These are phyloP conservation scores for Pleurostoma richardsiae DNA, from an alignment of 2,329 filamentous ascomycete genomes.

Conservation along the genomic window DNA sequence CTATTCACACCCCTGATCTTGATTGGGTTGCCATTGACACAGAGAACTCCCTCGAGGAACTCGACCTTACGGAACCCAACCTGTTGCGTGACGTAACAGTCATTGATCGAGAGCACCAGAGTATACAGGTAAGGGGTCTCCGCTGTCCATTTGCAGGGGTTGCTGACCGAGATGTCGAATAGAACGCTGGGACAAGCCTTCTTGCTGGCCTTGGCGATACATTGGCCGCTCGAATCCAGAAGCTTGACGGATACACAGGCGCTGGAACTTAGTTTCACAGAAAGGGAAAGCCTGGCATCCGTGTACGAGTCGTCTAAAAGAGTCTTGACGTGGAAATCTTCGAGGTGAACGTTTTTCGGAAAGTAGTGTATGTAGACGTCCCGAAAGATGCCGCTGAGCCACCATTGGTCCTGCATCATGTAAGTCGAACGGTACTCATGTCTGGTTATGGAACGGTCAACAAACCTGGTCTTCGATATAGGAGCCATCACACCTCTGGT, in stretches of 20 bases:
- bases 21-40: slow-evolving; percentile 50
- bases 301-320: slow-evolving; percentile 44
- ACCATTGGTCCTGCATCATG: slow-evolving; percentile 48
- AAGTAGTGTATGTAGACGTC: slow-evolving; percentile 58
- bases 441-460: neutral
- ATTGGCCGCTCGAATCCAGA: slow-evolving; percentile 11
- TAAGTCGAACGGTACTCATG: neutral
- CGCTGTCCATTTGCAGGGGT: slow-evolving; percentile 53
- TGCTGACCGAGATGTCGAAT: slow-evolving; percentile 31
- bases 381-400: slow-evolving; percentile 53
- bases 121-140: slow-evolving; percentile 51
- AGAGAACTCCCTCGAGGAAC: slow-evolving; percentile 46
- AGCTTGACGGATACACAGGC: slow-evolving; percentile 8
- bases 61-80: slow-evolving; percentile 57
- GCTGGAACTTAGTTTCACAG: slow-evolving; percentile 26
- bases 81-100: slow-evolving; percentile 33
- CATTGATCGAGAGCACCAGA: slow-evolving; percentile 14
- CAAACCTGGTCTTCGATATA: slow-evolving; percentile 62
- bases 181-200: slow-evolving; percentile 1
- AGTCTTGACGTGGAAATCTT: slow-evolving; percentile 51
- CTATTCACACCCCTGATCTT: slow-evolving; percentile 53
- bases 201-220: slow-evolving; percentile 14
- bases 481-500: slow-evolving; percentile 66
- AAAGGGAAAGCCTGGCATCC: slow-evolving; percentile 40
- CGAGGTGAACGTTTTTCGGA: slow-evolving; percentile 43